Base-by-base conservation (phyloP, 83 land plant species). In the Picea mariana region DNA sequence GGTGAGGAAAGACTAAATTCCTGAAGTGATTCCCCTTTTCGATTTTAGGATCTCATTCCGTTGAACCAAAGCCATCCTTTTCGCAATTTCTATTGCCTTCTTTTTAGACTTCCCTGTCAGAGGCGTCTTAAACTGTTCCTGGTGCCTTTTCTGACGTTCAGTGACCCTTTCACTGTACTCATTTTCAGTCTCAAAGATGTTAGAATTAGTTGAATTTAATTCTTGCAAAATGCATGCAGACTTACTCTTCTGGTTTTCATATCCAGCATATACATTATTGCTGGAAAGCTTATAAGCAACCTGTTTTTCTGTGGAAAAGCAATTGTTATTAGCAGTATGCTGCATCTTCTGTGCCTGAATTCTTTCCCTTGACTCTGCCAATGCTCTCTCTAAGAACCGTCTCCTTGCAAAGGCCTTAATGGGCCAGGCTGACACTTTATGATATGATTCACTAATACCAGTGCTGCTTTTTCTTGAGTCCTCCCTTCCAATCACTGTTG, bases 1-100 rank as follows among this genome's bases (percentile, higher is more conserved):
- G 59, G 59, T 55, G 59, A 55, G 59, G 15, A 55, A 55, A 55
- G 13, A 21, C 77, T 69, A 69, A 16, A 42, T 73, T 47, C 23
- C 21, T 47, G 77, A 9, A 12, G 77, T 73, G 58, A 47, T 44
- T 73, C 77, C 77, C 77, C 77, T 73, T 73, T 73, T 73, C 12
- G 16, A 73, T 42, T 73, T 73, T 73, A 73, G 12, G 59, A 55
- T 55, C 77, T 44, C 77, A n/a, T 44, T 73, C 4, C 77, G 27
- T 73, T 73, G 58, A 73, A 44, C 77, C 6, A 73, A n/a, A 17
- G 77, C 58, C 23, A 55, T 55, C 15, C 59, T 55, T 55, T 55
- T 55, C 4, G 59, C 59, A 55, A 55, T 11, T 55, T 73, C 13
- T 12, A 73, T 20, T 73, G 77, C 77, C 77, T 73, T 73, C 21